phyloP scores from a whole-genome alignment of 768 basidiomycete species.

The Rhodocollybia butyracea region DNA sequence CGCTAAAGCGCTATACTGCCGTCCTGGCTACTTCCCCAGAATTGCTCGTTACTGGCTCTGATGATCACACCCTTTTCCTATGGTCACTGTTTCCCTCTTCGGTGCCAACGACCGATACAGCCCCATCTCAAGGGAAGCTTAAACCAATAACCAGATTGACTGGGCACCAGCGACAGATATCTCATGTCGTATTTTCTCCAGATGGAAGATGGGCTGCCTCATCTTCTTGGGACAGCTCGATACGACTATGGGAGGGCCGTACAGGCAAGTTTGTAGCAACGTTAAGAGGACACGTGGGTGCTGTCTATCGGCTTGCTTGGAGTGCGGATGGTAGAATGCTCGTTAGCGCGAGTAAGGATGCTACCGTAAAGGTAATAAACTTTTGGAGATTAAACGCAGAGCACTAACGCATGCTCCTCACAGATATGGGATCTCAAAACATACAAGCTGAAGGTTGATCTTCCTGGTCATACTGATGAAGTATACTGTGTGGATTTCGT shows the following conservation, averaged over 20 bases:
- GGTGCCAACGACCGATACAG: conserved; percentile 22
- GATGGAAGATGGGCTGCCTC: conserved; percentile 92
- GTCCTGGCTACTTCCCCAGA: conserved; percentile 69
- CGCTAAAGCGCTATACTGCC: conserved; percentile 73
- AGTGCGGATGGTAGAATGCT: conserved; percentile 90
- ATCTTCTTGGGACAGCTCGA: conserved; percentile 86
- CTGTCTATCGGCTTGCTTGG: conserved; percentile 95
- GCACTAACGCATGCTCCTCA: neutral
- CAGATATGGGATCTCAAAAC: conserved; percentile 97
- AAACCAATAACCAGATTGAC: conserved; percentile 80
- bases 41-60: conserved; percentile 90
- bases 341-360: conserved; percentile 94
- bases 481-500: conserved; percentile 99
- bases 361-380: conserved; percentile 80
- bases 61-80: conserved; percentile 96
- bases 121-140: conserved; percentile 39
- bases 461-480: conserved; percentile 96
- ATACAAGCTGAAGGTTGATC: conserved; percentile 90
- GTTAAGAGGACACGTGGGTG: conserved; percentile 87
- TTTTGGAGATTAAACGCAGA: neutral
- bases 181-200: conserved; percentile 92
- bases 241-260: conserved; percentile 88
- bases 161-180: conserved; percentile 93
- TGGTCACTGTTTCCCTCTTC: conserved; percentile 78
- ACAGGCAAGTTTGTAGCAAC: conserved; percentile 88